Base-by-base conservation (phyloP, 139 green algal genomes). In the Ulvella scutata region DNA sequence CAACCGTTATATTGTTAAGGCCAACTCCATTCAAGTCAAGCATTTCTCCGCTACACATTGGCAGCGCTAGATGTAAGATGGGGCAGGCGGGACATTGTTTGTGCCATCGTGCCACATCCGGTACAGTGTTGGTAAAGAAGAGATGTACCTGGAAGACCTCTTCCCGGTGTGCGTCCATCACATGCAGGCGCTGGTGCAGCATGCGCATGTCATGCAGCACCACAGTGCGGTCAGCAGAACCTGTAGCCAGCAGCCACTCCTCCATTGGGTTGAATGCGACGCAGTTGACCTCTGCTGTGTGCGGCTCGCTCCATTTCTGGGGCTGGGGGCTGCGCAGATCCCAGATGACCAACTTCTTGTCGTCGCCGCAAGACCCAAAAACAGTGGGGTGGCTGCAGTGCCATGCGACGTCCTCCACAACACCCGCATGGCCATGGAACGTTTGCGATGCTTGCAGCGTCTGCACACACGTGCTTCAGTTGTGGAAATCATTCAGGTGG, bases 251-350 rank as follows among this genome's bases (percentile, higher is more conserved):
- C 6, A 99, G 82, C 79, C 88, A 94, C 61, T 97, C 92, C 79
- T 98, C 98, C 80, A 94, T 88, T 2, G 95, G 95, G 84, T 98
- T 99, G 89, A 99, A 99, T 2, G 91, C 86, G 39, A 99, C 82
- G 84, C 93, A 98, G 86, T 99, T 99, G 62, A 99, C 90, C 83
- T 99, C 94, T 4, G 92, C 93, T 31, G 79, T 77, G 76, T 98
- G 94, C 10, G 91, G 87, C 80, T 96, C 88, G 4, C 87, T 81
- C 20, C 6, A 36, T 67, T 67, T 67, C 51, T 67, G 51, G 7
- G 51, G 51, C 9, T 36, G 79, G 2, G 86, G 81, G 40, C 86
- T 87, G 34, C 93, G 84, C 37, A 88, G 90, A 81, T 99, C 95
- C 95, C 95, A 99, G 10, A 99, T 74, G 38, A 97, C 89, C 26